Base-by-base conservation (phyloP, 768 basidiomycete species). In the Auricularia cornea region DNA sequence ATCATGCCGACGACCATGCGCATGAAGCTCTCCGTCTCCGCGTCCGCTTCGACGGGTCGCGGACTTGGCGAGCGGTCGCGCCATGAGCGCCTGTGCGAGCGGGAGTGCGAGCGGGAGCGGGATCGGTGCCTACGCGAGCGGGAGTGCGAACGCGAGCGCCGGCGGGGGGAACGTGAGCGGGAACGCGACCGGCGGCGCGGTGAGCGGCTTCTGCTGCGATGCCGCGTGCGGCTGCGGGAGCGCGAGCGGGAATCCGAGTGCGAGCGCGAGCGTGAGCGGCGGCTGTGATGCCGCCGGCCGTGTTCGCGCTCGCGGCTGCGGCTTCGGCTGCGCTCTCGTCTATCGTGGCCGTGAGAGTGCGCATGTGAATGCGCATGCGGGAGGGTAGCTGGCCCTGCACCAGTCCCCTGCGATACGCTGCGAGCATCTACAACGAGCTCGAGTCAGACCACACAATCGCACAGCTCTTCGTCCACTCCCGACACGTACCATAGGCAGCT, bases 1-100 rank as follows among this genome's bases (percentile, higher is more conserved):
- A 97, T 86, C 73, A 93, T 89, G 3, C 83, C 83, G 23, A 94
- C 93, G 3, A 97, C 93, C 16, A 89, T 90, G 56, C 86, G 82
- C 64, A 99, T 88, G 68, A 98, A 96, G 14, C 83, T 83, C 62
- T 94, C 90, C 4, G 90, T 90, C 18, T 92, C 88, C 20, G 83
- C 81, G 29, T 87, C 83, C 2, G 83, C 86, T 29, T 88, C 88
- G 52, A 83, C 77, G 69, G 72, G 70, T 33, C 69, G 75, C 62
- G 10, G 73, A 61, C 23, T 63, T 65, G 29, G 61, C 59, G 16
- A 68, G 40, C 66, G 70, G 65, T 59, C 35, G 29, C 56, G 29
- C 20, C 62, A 23, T 26, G 57, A 33, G 32, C 52, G 31, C 54
- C 41, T 59, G 60, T 57, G 29, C 32, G 57, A n/a, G n/a, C n/a